Evolutionary conservation across 345 rosid species (phyloP).

Genomic region (Arabidopsis arenosa): DNA sequence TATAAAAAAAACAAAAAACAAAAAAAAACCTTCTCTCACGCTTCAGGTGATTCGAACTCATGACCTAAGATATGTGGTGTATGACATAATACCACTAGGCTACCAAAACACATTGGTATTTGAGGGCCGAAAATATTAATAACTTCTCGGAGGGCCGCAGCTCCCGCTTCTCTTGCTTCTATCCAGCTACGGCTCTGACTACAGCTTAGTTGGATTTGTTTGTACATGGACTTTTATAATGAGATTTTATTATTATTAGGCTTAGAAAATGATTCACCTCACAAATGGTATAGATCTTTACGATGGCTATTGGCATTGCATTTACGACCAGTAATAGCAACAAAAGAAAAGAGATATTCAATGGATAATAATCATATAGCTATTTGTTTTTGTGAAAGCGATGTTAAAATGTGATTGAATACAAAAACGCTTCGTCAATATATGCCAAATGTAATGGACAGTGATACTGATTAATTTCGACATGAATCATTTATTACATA

Average conservation of each 20-base stretch:
- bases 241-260: not conserved
- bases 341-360: not conserved
- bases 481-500: not conserved
- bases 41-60: too few relatives aligned
- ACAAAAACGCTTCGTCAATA: not conserved
- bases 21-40: too few relatives aligned
- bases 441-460: not conserved
- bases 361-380: not conserved
- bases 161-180: too few relatives aligned
- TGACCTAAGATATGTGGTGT: too few relatives aligned
- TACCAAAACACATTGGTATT: too few relatives aligned
- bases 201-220: not conserved
- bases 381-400: not conserved
- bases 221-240: not conserved
- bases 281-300: conserved; percentile 1
- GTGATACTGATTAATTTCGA: not conserved
- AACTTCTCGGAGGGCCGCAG: too few relatives aligned
- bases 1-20: too few relatives aligned
- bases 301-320: not conserved
- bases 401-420: not conserved
- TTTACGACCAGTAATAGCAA: not conserved
- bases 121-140: too few relatives aligned
- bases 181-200: too few relatives aligned
- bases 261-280: not conserved
- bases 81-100: too few relatives aligned